These are phyloP conservation scores for Boletellus ananas DNA, from an alignment of 768 basidiomycete species.

Conservation along the genomic window DNA sequence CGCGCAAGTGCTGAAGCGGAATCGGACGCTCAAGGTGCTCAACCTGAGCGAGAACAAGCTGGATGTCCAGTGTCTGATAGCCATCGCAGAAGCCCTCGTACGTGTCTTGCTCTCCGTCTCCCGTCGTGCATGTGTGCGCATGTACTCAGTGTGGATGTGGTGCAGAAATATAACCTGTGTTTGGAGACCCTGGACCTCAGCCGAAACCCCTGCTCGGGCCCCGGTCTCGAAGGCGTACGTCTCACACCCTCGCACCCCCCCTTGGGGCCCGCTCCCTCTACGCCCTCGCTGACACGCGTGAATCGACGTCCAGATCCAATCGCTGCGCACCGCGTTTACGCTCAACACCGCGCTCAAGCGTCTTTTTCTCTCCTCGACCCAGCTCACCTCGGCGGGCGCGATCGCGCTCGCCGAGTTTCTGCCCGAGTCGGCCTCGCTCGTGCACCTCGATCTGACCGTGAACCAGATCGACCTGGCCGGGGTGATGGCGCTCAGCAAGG, in stretches of 20 bases:
- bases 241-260: background rate
- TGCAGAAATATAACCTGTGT: constrained; percentile 88
- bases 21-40: constrained; percentile 89
- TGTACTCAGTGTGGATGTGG: background rate
- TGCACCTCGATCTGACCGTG: constrained; percentile 88
- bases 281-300: background rate
- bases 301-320: constrained; percentile 56
- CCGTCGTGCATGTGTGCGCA: background rate
- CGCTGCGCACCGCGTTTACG: constrained; percentile 89
- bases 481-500: constrained; percentile 86
- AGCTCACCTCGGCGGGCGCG: constrained; percentile 76
- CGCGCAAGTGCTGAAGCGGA: constrained; percentile 93
- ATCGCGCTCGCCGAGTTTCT: constrained; percentile 96
- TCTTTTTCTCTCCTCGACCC: constrained; percentile 83
- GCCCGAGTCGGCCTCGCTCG: constrained; percentile 79
- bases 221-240: constrained; percentile 84
- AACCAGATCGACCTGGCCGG: constrained; percentile 86
- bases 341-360: constrained; percentile 89
- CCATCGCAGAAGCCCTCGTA: constrained; percentile 87
- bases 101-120: constrained; percentile 21
- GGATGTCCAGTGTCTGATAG: constrained; percentile 73
- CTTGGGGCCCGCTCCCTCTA: background rate
- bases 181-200: constrained; percentile 93
- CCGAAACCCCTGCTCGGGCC: constrained; percentile 91
- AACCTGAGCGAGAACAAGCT: constrained; percentile 95